Evolutionary conservation across 257 asterid genomes (phyloP).

Genomic region (Marsdenia floribunda): DNA sequence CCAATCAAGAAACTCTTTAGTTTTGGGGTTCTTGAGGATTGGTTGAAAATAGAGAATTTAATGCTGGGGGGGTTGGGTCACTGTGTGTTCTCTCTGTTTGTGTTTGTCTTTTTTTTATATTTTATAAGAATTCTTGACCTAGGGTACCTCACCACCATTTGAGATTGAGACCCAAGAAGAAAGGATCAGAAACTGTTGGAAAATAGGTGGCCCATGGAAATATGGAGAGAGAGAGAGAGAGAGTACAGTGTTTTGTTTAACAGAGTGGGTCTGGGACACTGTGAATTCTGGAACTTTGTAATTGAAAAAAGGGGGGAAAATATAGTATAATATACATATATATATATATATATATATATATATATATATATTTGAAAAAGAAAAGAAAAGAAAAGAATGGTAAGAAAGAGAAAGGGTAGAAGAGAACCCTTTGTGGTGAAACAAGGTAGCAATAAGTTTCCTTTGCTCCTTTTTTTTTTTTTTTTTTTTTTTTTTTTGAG

Average conservation of each 20-base stretch:
- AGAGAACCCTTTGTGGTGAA: constrained; percentile 2
- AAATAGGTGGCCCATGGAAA: constrained; percentile 1
- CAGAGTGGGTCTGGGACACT: not conserved
- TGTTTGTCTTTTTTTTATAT: not conserved
- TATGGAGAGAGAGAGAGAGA: not conserved
- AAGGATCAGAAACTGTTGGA: not conserved
- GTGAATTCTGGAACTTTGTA: not conserved
- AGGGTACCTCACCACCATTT: not conserved
- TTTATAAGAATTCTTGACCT: too few relatives aligned
- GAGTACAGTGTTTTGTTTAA: too few relatives aligned
- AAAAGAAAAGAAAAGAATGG: not conserved
- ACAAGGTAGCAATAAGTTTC: not conserved
- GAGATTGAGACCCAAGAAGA: not conserved
- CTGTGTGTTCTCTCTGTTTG: not conserved
- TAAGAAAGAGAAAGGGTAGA: not conserved
- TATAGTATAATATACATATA: too few relatives aligned
- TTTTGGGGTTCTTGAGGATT: not conserved
- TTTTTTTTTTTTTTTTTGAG: too few relatives aligned
- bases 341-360: too few relatives aligned
- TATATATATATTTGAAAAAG: too few relatives aligned
- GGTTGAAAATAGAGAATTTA: not conserved
- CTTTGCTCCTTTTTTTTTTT: not conserved
- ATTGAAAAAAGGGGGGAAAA: not conserved
- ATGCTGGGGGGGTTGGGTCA: not conserved
- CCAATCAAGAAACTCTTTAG: not conserved